Evolutionary conservation across 192 early-diverging fungal species (phyloP).

Genomic region (Entomortierella parvispora): DNA sequence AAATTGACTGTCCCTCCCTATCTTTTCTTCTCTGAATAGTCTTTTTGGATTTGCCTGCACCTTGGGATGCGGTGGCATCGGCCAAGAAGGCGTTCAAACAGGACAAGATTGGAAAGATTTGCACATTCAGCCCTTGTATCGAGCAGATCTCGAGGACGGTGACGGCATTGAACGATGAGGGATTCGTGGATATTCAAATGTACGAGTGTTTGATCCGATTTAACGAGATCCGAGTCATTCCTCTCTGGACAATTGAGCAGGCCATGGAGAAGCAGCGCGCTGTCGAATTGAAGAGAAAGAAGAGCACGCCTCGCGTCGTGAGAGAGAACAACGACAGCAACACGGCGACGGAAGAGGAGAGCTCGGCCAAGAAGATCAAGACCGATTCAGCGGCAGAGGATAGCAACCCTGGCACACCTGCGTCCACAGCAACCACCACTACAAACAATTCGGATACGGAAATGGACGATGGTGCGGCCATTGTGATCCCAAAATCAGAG

Average conservation of each 20-base stretch:
- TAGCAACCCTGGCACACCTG: conserved; percentile 18
- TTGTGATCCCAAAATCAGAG: no score
- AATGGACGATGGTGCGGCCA: no score
- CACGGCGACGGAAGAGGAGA: conserved; percentile 19
- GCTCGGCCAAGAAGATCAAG: conserved; percentile 19
- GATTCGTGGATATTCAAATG: conserved; percentile 84
- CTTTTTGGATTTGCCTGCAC: conserved; percentile 95
- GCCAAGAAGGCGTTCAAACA: conserved; percentile 90
- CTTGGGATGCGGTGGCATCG: conserved; percentile 91
- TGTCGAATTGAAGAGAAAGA: conserved; percentile 57
- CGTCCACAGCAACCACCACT: conserved; percentile 21
- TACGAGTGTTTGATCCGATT: conserved; percentile 90
- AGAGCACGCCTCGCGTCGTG: conserved; percentile 16
- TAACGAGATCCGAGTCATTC: conserved; percentile 75
- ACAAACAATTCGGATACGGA: conserved; percentile 19
- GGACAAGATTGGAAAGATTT: conserved; percentile 85
- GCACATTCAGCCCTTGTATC: conserved; percentile 95
- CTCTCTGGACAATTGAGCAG: conserved; percentile 71
- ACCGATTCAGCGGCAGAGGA: conserved; percentile 12
- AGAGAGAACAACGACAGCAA: conserved; percentile 10
- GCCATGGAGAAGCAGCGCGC: conserved; percentile 61
- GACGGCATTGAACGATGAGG: conserved; percentile 77
- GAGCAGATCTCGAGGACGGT: conserved; percentile 93
- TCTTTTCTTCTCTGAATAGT: conserved; percentile 52
- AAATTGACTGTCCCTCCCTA: not conserved